A percentile compares a stretch with the other conserved stretches of the same genome.
These are phyloP conservation scores for Botrytis sinoallii DNA, from an alignment of 2,329 filamentous ascomycete species.

Conservation along the genomic window DNA sequence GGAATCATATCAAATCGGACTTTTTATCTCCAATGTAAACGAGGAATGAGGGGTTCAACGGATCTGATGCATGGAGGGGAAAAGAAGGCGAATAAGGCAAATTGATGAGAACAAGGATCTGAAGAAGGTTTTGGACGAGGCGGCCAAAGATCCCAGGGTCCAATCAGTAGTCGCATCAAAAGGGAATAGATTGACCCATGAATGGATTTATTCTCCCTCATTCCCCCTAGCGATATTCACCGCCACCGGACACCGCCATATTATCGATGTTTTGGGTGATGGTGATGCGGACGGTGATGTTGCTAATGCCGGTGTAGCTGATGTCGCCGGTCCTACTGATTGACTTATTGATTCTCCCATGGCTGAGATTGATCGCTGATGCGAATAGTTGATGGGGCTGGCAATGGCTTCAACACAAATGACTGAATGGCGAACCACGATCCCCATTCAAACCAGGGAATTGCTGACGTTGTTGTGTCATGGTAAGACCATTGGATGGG, in stretches of 20 bases:
- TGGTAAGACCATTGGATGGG: not conserved
- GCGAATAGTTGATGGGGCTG: not conserved
- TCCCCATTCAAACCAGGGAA: not conserved
- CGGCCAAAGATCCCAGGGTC: not conserved
- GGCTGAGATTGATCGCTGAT: not conserved
- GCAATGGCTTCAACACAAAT: not conserved
- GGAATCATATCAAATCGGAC: not conserved
- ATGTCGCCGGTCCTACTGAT: not conserved
- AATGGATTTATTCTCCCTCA: not conserved
- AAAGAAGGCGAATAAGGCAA: not conserved
- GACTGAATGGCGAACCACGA: not conserved
- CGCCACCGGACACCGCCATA: constrained; percentile 2
- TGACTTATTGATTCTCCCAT: not conserved
- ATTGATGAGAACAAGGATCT: not conserved
- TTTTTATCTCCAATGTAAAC: not conserved
- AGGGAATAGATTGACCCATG: not conserved
- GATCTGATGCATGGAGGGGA: constrained; percentile 4
- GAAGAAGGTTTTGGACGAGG: not conserved
- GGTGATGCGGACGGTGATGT: not conserved
- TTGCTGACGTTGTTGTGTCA: not conserved
- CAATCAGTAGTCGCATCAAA: not conserved
- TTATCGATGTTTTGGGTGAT: not conserved
- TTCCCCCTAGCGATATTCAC: not conserved
- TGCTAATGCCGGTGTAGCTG: not conserved
- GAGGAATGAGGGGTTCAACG: not conserved